phyloP scores from a whole-genome alignment of 2,329 filamentous ascomycete genomes.

The Cadophora sp. region DNA sequence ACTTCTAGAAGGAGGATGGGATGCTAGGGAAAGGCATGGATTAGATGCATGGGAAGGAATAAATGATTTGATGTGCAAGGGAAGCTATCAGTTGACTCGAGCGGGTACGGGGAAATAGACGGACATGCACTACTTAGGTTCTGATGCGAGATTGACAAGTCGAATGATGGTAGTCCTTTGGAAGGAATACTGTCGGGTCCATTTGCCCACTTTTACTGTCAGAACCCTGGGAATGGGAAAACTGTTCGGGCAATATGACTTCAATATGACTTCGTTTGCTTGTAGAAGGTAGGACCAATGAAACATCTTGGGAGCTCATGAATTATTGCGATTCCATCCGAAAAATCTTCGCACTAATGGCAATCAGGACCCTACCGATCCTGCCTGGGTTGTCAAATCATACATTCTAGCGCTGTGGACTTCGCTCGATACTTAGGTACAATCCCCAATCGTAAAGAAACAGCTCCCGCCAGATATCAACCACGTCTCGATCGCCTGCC shows the following conservation, averaged over 20 bases:
- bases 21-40: not conserved
- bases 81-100: slow-evolving; percentile 26
- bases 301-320: too few relatives aligned
- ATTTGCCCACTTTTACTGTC: too few relatives aligned
- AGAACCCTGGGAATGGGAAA: too few relatives aligned
- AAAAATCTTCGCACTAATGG: not conserved
- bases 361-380: not conserved
- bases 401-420: slow-evolving; percentile 34
- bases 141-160: too few relatives aligned
- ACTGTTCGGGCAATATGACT: not conserved
- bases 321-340: not conserved
- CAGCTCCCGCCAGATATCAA: slow-evolving; percentile 27
- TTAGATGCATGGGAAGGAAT: not conserved
- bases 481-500: slow-evolving; percentile 15
- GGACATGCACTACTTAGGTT: too few relatives aligned
- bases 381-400: slow-evolving; percentile 27
- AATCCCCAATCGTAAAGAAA: slow-evolving; percentile 27
- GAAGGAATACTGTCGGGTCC: not conserved
- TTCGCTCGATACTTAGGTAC: slow-evolving; percentile 32
- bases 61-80: too few relatives aligned
- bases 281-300: not conserved
- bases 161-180: not conserved
- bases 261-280: not conserved
- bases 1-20: not conserved
- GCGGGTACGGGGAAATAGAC: not conserved